A percentile compares a stretch with the other conserved stretches of the same genome.
Evolutionary conservation across 176 grass and related monocot species (phyloP).

Genomic region (Puccinellia tenuiflora): DNA sequence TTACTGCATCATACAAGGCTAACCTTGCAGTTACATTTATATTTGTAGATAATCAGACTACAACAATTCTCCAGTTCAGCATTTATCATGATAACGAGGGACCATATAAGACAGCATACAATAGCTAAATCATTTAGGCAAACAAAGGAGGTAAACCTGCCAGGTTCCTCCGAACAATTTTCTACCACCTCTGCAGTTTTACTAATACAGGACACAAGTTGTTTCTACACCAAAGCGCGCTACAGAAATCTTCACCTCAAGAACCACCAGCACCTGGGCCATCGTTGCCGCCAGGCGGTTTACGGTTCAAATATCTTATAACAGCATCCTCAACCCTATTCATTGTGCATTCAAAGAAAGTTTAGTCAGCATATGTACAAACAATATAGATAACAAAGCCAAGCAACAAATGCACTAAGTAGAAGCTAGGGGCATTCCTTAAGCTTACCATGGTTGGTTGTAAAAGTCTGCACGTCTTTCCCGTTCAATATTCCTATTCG

Average conservation of each 20-base stretch:
- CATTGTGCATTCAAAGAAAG: constrained; percentile 9
- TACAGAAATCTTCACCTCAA: constrained; percentile 23
- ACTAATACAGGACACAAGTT: constrained; percentile 34
- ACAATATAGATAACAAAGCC: not conserved
- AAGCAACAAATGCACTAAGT: not conserved
- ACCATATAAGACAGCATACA: constrained; percentile 26
- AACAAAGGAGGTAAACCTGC: constrained; percentile 7
- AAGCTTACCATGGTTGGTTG: constrained; percentile 81
- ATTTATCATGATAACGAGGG: constrained; percentile 20
- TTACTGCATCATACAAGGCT: not conserved
- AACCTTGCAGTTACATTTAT: constrained; percentile 1
- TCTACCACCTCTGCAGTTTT: constrained; percentile 23
- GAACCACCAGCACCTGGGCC: constrained; percentile 52
- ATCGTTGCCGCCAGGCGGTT: constrained; percentile 55
- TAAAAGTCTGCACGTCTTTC: constrained; percentile 87
- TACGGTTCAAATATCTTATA: constrained; percentile 90
- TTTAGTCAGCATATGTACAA: constrained; percentile 22
- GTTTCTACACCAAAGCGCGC: constrained; percentile 36
- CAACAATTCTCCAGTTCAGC: not conserved
- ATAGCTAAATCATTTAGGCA: constrained; percentile 14
- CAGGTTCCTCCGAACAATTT: constrained; percentile 27
- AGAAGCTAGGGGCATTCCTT: not conserved
- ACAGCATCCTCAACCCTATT: constrained; percentile 93
- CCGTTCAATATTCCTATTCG: constrained; percentile 73
- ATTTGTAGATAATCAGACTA: not conserved